A percentile compares a stretch with the other conserved stretches of the same genome.
Evolutionary conservation across 2,329 filamentous ascomycete species (phyloP).

Genomic region (Neonectria coccinea): DNA sequence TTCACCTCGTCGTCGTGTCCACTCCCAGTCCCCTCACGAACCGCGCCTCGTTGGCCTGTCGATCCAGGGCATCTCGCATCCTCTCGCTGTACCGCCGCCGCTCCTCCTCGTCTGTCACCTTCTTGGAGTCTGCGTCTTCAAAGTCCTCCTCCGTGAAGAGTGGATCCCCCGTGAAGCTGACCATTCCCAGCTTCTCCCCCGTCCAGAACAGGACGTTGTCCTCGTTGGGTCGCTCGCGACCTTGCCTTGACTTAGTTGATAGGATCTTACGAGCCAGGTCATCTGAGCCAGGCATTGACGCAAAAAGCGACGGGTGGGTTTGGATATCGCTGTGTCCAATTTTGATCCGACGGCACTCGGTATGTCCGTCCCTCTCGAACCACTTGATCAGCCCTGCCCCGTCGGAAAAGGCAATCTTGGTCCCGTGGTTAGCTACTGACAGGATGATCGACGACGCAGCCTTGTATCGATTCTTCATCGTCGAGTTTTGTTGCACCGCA

Average conservation of each 20-base stretch:
- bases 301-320: constrained; percentile 63
- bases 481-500: constrained; percentile 56
- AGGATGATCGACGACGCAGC: constrained; percentile 84
- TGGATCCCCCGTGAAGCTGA: constrained; percentile 69
- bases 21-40: constrained; percentile 75
- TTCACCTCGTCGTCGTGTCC: constrained; percentile 16
- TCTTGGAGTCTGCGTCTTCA: constrained; percentile 60
- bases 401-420: constrained; percentile 84
- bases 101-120: constrained; percentile 61
- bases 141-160: constrained; percentile 65
- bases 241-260: constrained; percentile 62
- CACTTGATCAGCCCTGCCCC: constrained; percentile 87
- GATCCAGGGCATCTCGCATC: constrained; percentile 81
- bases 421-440: constrained; percentile 84
- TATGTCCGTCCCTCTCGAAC: constrained; percentile 86
- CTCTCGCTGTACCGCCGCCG: constrained; percentile 72
- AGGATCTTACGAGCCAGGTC: constrained; percentile 87
- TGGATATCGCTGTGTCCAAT: constrained; percentile 66
- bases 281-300: constrained; percentile 65
- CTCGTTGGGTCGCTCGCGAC: constrained; percentile 56
- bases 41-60: constrained; percentile 82
- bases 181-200: constrained; percentile 81
- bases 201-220: constrained; percentile 89
- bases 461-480: constrained; percentile 84
- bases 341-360: constrained; percentile 65